Percentiles rank a stretch among this genome's conserved stretches.
Evolutionary conservation across 2,329 filamentous ascomycete genomes (phyloP).

Genomic region (Sphaceloma murrayae): DNA sequence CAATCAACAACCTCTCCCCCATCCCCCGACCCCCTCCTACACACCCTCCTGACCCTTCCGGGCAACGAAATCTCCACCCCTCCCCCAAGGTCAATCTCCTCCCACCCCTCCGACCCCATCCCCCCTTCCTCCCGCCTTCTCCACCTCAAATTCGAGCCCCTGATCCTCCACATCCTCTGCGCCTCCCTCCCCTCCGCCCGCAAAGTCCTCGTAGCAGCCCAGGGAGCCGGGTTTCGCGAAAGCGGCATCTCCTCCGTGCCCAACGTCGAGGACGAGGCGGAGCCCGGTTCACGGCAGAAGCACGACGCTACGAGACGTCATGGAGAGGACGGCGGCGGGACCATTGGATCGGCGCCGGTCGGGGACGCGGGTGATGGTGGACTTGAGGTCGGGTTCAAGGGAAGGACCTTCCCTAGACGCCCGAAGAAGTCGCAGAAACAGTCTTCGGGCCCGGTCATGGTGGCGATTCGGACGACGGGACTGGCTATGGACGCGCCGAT

Average conservation of each 20-base stretch:
- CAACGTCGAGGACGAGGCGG: too few relatives aligned
- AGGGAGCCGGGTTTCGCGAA: slow-evolving; percentile 80
- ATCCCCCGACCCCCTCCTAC: neutral
- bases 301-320: too few relatives aligned
- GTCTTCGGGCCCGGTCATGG: slow-evolving; percentile 51
- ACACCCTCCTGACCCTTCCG: slow-evolving; percentile 10
- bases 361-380: too few relatives aligned
- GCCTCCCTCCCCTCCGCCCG: slow-evolving; percentile 68
- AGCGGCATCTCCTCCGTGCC: slow-evolving; percentile 66
- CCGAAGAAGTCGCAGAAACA: slow-evolving; percentile 9
- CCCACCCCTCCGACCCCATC: neutral
- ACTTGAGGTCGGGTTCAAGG: neutral
- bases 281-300: too few relatives aligned
- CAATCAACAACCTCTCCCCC: neutral
- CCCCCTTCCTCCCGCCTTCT: slow-evolving; percentile 32
- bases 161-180: slow-evolving; percentile 85
- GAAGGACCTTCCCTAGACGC: slow-evolving; percentile 8
- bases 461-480: slow-evolving; percentile 76
- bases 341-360: too few relatives aligned
- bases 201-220: slow-evolving; percentile 61
- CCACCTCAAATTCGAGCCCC: slow-evolving; percentile 88
- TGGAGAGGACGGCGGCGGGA: too few relatives aligned
- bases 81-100: neutral
- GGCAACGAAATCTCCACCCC: neutral
- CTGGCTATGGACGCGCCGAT: slow-evolving; percentile 74